Conservation (phyloP, 1,284 basidiomycete species). For the Heterobasidion occidentale region DNA sequence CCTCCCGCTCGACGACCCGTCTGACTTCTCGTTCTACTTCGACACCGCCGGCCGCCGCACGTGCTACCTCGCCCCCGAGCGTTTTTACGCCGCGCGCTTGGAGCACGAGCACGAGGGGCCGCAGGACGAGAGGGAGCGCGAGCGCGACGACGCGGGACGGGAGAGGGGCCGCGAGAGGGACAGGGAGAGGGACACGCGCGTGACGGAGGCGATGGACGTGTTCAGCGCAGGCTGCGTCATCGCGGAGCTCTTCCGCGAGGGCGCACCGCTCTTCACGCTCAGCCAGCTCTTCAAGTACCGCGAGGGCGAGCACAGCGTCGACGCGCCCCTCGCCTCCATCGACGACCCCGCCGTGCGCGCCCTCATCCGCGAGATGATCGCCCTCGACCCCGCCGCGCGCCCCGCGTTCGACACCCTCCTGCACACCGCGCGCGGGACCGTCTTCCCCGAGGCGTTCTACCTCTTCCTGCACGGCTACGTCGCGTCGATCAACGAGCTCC, state of each 20-base stretch:
- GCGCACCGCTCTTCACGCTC: conserved; percentile 88
- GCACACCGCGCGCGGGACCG: conserved; percentile 65
- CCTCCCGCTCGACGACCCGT: conserved; percentile 93
- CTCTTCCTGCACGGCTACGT: conserved; percentile 91
- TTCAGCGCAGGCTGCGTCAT: conserved; percentile 96
- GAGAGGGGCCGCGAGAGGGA: not conserved
- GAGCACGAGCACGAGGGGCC: conserved; percentile 48
- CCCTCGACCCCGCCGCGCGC: conserved; percentile 68
- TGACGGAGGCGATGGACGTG: conserved; percentile 97
- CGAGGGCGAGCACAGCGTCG: conserved; percentile 76
- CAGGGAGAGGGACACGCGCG: conserved; percentile 60
- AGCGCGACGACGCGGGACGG: conserved; percentile 2
- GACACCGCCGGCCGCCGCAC: conserved; percentile 91
- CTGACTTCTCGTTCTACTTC: conserved; percentile 97
- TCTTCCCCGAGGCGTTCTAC: conserved; percentile 92
- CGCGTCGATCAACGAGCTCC: conserved; percentile 69
- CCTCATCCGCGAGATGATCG: conserved; percentile 87
- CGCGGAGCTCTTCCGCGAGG: conserved; percentile 94
- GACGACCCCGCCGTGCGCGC: conserved; percentile 77
- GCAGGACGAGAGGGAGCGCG: conserved; percentile 18
- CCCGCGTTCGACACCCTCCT: conserved; percentile 84
- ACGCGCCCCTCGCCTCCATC: conserved; percentile 67
- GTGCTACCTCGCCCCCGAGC: conserved; percentile 95
- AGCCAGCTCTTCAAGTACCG: conserved; percentile 96
- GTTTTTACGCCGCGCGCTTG: conserved; percentile 83